Conservation (phyloP, 805 yeast genomes). For the Ogataea neopini region DNA sequence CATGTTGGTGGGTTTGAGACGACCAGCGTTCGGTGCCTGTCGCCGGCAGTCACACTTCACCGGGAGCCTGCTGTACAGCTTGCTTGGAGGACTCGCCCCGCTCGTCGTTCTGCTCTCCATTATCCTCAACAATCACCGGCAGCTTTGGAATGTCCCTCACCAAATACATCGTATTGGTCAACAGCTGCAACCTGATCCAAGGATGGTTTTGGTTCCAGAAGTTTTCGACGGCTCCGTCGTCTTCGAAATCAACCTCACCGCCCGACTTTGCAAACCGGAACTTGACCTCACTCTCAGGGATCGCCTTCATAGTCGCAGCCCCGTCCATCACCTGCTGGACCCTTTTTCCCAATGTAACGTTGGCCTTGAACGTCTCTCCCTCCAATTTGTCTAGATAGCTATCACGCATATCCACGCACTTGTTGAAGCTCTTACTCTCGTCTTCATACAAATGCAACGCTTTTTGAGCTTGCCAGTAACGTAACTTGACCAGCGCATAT, state of each 20-base stretch:
- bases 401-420: background rate
- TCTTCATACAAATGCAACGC: conserved; percentile 22
- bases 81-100: background rate
- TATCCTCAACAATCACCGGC: too few species aligned
- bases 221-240: conserved; percentile 12
- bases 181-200: conserved; percentile 20
- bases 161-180: conserved; percentile 21
- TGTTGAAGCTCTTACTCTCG: conserved; percentile 15
- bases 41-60: background rate
- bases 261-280: conserved; percentile 14
- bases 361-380: background rate
- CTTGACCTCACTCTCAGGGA: conserved; percentile 18
- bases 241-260: conserved; percentile 14
- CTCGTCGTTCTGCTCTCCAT: background rate
- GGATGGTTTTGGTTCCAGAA: conserved; percentile 25
- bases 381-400: conserved; percentile 4
- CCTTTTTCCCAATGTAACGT: conserved; percentile 14
- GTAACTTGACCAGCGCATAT: conserved; percentile 28
- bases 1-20: too few species aligned
- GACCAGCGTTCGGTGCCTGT: too few species aligned
- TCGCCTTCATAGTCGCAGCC: conserved; percentile 10
- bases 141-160: conserved; percentile 21
- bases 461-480: conserved; percentile 5
- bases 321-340: conserved; percentile 12
- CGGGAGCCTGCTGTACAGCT: too few species aligned